These are phyloP conservation scores for Porcisia deanei DNA, from an alignment of 208 protist species.

Conservation along the genomic window DNA sequence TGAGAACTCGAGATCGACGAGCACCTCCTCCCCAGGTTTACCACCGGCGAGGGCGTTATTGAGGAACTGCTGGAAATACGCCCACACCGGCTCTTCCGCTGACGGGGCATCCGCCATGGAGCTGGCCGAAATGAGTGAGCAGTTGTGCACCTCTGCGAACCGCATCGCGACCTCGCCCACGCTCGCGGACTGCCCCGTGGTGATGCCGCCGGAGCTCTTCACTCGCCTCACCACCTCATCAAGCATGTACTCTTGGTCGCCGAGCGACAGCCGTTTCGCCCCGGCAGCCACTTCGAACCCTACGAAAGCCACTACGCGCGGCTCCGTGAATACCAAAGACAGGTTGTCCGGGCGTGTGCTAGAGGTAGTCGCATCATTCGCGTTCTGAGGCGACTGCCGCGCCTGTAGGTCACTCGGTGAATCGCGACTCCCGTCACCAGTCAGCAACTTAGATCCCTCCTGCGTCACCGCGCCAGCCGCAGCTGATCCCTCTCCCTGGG, in stretches of 20 bases:
- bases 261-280: conserved; percentile 29
- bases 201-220: conserved; percentile 7
- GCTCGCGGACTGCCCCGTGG: conserved; percentile 13
- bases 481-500: background rate
- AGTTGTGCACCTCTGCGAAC: conserved; percentile 43
- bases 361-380: background rate
- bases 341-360: conserved; percentile 1
- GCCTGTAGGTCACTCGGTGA: background rate
- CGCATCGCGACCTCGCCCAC: conserved; percentile 36
- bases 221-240: conserved; percentile 51
- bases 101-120: conserved; percentile 14
- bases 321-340: conserved; percentile 29
- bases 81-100: conserved; percentile 40
- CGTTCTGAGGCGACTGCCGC: background rate
- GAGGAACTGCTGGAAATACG: conserved; percentile 39
- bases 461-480: background rate
- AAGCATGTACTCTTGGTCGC: conserved; percentile 42
- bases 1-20: conserved; percentile 37
- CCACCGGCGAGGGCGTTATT: conserved; percentile 28
- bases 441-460: no score
- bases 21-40: conserved; percentile 31
- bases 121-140: conserved; percentile 38
- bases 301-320: conserved; percentile 42
- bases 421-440: no score
- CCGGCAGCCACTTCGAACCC: conserved; percentile 17